Base-by-base conservation (phyloP, 2,329 filamentous ascomycete species). In the Colletotrichum liriopes region DNA sequence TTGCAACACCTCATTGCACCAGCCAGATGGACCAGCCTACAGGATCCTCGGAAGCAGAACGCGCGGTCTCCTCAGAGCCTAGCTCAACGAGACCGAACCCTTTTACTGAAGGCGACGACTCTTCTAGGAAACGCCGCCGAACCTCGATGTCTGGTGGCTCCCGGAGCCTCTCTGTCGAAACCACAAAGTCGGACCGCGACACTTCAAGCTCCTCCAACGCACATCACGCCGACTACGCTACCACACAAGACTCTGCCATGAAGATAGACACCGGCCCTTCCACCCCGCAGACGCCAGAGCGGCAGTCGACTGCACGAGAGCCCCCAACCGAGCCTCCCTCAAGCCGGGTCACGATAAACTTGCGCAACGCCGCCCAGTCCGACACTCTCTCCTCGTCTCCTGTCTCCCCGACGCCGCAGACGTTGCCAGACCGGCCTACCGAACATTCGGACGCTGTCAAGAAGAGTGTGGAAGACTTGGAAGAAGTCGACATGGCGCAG, bases 61-160 rank as follows among this genome's bases (percentile, higher is more conserved):
- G 88, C 82, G 87, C 88, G 78, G 84, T 86, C 82, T 91, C 89
- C 77, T 88, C 88, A 81, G 90, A 92, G 84, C 87, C 89, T 80
- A 86, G 86, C 81, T 88, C 89, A 77, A 90, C 87, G 76, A 87
- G 90, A 74, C 89, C 88, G 64, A 91, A 92, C 75, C 90, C 90
- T 51, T 92, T 92, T 79, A 86, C 91, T 82, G 89, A 91, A 81
- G 84, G 81, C 78, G 87, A 89, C 75, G 78, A 82, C 58, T 84
- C 86, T 52, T 85, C 90, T 67, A 85, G 90, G 75, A 92, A 92
- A 80, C 88, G 90, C 64, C 89, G 88, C 74, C 87, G 90, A 75
- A 90, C 89, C 39, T 91, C 90, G 18, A 82, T 86, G 63, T 86
- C 86, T 67, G 70, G 70, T 23, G 85, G 83, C 69, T 91, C 89